Evolutionary conservation across 331 rosid genomes (phyloP).

Genomic region (Stylosanthes scabra): DNA sequence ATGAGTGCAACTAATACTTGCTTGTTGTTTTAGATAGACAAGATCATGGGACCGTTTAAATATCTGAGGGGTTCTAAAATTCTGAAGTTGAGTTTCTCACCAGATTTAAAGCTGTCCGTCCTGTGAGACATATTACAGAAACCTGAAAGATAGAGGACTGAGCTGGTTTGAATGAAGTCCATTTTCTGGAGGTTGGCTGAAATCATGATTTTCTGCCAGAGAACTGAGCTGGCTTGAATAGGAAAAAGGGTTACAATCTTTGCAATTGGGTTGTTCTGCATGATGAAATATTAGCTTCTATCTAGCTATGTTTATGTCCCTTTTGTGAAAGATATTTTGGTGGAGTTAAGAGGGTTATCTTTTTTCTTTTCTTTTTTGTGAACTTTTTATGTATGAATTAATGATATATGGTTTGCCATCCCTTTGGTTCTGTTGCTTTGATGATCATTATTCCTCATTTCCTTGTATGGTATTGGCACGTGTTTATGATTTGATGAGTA

Average conservation of each 20-base stretch:
- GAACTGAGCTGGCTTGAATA: constrained; percentile 33
- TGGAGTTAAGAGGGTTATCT: constrained; percentile 22
- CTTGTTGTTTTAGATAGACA: constrained; percentile 31
- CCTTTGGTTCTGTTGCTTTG: constrained; percentile 14
- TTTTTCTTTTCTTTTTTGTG: background rate
- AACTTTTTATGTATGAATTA: constrained; percentile 2
- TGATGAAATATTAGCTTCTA: constrained; percentile 34
- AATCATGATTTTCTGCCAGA: constrained; percentile 36
- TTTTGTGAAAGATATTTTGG: background rate
- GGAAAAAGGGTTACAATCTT: constrained; percentile 30
- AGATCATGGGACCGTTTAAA: constrained; percentile 32
- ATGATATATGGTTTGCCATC: background rate
- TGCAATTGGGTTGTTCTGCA: constrained; percentile 34
- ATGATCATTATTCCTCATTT: background rate
- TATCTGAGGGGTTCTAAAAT: constrained; percentile 18
- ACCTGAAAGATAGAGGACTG: constrained; percentile 31
- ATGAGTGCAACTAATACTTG: constrained; percentile 19
- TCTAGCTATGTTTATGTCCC: background rate
- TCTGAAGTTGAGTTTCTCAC: constrained; percentile 25
- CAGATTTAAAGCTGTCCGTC: constrained; percentile 34
- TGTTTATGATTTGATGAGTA: background rate
- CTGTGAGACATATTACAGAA: constrained; percentile 33
- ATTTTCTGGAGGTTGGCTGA: constrained; percentile 37
- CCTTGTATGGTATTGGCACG: background rate
- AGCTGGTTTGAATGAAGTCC: constrained; percentile 26